Conservation (phyloP, 495 filamentous ascomycete species). For the Rostrohypoxylon terebratum region DNA sequence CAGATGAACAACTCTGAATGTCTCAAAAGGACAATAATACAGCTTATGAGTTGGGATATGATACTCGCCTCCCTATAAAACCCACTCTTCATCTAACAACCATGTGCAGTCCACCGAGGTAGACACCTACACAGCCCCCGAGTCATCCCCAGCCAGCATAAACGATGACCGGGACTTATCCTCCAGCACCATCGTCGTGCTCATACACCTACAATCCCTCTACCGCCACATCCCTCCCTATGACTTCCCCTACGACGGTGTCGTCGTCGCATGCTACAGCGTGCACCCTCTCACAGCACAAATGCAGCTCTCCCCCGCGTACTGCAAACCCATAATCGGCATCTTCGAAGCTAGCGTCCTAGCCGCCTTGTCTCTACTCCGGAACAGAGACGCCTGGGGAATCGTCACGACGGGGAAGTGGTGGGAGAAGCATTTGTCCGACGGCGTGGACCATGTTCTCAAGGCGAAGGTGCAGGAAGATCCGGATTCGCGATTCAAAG, state of each 20-base stretch:
- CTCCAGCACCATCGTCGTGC: conserved; percentile 64
- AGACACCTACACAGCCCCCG: conserved; percentile 65
- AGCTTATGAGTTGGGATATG: neutral
- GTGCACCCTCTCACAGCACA: conserved; percentile 81
- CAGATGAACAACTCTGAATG: neutral
- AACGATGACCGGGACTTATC: conserved; percentile 70
- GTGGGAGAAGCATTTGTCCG: conserved; percentile 79
- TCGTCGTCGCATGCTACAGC: conserved; percentile 90
- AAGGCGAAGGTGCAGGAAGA: conserved; percentile 48
- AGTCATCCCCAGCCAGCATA: conserved; percentile 69
- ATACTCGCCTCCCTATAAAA: neutral
- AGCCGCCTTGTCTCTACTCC: conserved; percentile 63
- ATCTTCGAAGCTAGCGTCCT: conserved; percentile 87
- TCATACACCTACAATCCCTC: conserved; percentile 57
- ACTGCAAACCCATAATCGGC: conserved; percentile 69
- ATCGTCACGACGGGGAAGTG: conserved; percentile 88
- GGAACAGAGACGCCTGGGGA: conserved; percentile 71
- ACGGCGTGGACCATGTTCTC: conserved; percentile 69
- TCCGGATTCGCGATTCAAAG: conserved; percentile 67
- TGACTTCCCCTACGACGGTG: conserved; percentile 73
- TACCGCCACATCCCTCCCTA: conserved; percentile 37
- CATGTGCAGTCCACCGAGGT: conserved; percentile 54
- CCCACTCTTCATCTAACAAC: neutral
- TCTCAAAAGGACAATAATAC: neutral
- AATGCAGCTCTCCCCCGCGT: conserved; percentile 56